Percentiles rank a stretch among this genome's conserved stretches.
Evolutionary conservation across 1,284 basidiomycete genomes (phyloP).

Genomic region (Trametes sp.): DNA sequence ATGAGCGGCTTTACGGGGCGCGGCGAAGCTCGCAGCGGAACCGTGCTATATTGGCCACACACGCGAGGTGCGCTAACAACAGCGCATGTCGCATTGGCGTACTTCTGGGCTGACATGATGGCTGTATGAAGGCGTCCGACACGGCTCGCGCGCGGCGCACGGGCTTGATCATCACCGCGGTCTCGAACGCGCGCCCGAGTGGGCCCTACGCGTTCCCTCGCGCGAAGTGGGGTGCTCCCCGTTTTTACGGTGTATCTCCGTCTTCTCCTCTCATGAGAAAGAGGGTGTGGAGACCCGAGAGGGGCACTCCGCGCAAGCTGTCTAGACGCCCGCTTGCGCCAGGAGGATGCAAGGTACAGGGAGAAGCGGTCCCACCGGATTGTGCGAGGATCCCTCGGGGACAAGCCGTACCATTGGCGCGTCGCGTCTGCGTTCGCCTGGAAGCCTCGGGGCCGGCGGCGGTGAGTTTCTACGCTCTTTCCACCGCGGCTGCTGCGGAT

Average conservation of each 20-base stretch:
- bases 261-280: constrained; percentile 26
- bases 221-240: constrained; percentile 7
- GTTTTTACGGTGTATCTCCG: constrained; percentile 31
- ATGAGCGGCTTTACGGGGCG: constrained; percentile 18
- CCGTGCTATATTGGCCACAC: constrained; percentile 20
- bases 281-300: constrained; percentile 22
- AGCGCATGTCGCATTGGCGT: constrained; percentile 10
- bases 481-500: constrained; percentile 17
- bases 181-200: constrained; percentile 12
- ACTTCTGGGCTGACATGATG: constrained; percentile 14
- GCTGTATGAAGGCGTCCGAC: constrained; percentile 2
- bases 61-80: constrained; percentile 16
- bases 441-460: constrained; percentile 16
- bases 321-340: constrained; percentile 26
- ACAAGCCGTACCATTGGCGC: constrained; percentile 13
- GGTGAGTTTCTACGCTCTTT: constrained; percentile 18
- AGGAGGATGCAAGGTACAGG: constrained; percentile 23
- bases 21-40: constrained; percentile 16
- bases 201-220: background rate
- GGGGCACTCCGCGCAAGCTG: constrained; percentile 9
- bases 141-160: constrained; percentile 16
- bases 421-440: constrained; percentile 8
- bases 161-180: constrained; percentile 17
- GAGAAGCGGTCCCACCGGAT: constrained; percentile 20
- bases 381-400: constrained; percentile 32